Base-by-base conservation (phyloP, 306 rosid genomes). In the Arachis stenosperma region DNA sequence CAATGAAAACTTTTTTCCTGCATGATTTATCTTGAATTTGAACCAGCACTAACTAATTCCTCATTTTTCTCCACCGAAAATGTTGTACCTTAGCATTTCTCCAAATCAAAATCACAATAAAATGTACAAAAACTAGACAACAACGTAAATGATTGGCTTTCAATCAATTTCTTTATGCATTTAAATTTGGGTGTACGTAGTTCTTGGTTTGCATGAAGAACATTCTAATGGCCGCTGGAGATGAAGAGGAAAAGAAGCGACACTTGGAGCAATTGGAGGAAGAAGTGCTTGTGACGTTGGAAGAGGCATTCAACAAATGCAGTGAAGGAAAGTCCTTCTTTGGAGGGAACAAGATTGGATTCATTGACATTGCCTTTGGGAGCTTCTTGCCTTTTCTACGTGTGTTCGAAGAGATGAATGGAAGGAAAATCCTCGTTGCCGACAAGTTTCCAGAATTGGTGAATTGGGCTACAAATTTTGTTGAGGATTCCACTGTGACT, bases 311-410 rank as follows among this genome's bases (percentile, higher is more conserved):
- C 7, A 77, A 51, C 27, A 86, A 78, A 5, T 9, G 6, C 6
- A 78, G 88, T 81, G 71, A 82, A 79, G 96, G 90, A 8, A 86
- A 84, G 29, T 9, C 67, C 6, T 90, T 73, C 65, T 90, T 90
- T n/a, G 78, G 90, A 1, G 90, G 96, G 6, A 90, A 85, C 6
- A 81, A 41, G 0, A 71, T 90, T 70, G 96, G 92, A 33, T 73
- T 71, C 56, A 40, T 88, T 43, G 93, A 88, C 14, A 84, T 88
- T 78, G 78, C 41, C 56, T 78, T 87, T 12, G 96, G 96, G 3
- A 54, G 82, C 79, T 61, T 53, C 11, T 61, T 85, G 81, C 67
- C 78, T 9, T 33, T 83, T 83, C 1, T 84, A 0, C 65, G 56
- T 2, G 96, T 78, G 5, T 50, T 40, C 6, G 90, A 87, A 63